Evolutionary conservation across 352 stramenopile genomes (phyloP).

Genomic region (Globisporangium megalacanthum): DNA sequence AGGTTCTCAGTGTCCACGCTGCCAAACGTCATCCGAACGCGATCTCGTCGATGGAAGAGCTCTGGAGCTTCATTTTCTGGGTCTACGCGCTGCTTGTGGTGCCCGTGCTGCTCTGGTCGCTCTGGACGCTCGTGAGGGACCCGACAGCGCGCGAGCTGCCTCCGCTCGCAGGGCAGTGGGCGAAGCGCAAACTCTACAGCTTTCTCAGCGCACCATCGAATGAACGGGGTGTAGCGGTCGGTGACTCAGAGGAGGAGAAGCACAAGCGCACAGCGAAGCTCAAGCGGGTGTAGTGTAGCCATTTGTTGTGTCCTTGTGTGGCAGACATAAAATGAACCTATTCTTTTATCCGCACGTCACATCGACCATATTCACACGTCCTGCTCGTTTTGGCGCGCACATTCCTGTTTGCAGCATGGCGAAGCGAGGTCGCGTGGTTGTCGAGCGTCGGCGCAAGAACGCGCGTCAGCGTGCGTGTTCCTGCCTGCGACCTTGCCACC

Average conservation of each 20-base stretch:
- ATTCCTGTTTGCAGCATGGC: constrained; percentile 13
- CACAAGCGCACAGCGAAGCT: background rate
- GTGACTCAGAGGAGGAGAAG: too few species aligned
- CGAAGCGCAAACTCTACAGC: constrained; percentile 21
- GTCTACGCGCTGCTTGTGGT: constrained; percentile 32
- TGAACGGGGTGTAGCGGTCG: too few species aligned
- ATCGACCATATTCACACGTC: background rate
- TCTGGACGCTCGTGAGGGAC: constrained; percentile 22
- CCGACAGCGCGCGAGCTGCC: constrained; percentile 22
- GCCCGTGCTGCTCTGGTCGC: constrained; percentile 28
- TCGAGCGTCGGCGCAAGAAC: constrained; percentile 25
- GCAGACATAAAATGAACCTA: background rate
- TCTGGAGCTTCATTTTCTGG: constrained; percentile 32
- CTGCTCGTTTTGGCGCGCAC: background rate
- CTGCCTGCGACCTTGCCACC: too few species aligned
- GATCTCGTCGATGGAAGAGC: constrained; percentile 36
- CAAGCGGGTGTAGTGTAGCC: constrained; percentile 1
- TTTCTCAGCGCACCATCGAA: constrained; percentile 20
- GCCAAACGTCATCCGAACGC: constrained; percentile 13
- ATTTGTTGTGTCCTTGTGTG: background rate
- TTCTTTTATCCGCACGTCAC: background rate
- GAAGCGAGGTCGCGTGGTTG: constrained; percentile 26
- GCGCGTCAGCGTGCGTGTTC: constrained; percentile 27
- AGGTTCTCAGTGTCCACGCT: background rate
- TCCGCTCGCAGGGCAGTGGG: constrained; percentile 19